Evolutionary conservation across 1,284 basidiomycete genomes (phyloP), one percentile per base, ranked within the genome.

Genomic region (Hemileia vastatrix): DNA sequence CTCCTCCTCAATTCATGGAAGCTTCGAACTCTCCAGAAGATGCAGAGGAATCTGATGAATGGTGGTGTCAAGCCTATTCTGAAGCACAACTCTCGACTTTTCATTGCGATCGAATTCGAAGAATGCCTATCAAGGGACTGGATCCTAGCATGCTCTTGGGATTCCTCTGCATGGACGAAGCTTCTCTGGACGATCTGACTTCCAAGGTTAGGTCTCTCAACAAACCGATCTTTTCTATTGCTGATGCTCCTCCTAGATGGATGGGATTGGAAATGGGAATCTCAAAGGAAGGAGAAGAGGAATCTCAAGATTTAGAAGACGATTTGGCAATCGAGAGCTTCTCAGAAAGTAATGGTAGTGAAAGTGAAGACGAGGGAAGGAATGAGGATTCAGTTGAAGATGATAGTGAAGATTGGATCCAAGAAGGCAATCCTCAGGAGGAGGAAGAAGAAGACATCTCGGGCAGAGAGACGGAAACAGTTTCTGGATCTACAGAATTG

Each of bases 61-160:
- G 87, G 78, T 86, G 84, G 68, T 78, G 80, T 19, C 78, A 79
- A 0, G 84, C 86, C 3, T 90, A 87, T 74, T 76, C 79, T 0
- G 76, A 81, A 9, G 60, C 80, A 6, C 87, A 92, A 71, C 78
- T 96, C 31, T 82, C 82, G 67, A 93, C 90, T 2, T 98, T 91
- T 80, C 94, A 97, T 76, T 92, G 90, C 74, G 92, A 96, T 27
- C 84, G 86, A 19, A 86, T 96, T 48, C 82, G 90, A 73, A 92
- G 93, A 81, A 92, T 97, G 88, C 86, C 87, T 0, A 77, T 97
- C 51, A 83, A 84, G 43, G 86, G 86, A n/a, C 77, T 98, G 57
- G 94, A 97, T 74, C 94, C 95, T 8, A 94, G 90, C 71, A 97
- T 98, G 94, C 79, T 98, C 6, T 80, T 97, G 58, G 93, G 93